Conservation (phyloP, 768 basidiomycete species). For the Scleroderma citrinum region DNA sequence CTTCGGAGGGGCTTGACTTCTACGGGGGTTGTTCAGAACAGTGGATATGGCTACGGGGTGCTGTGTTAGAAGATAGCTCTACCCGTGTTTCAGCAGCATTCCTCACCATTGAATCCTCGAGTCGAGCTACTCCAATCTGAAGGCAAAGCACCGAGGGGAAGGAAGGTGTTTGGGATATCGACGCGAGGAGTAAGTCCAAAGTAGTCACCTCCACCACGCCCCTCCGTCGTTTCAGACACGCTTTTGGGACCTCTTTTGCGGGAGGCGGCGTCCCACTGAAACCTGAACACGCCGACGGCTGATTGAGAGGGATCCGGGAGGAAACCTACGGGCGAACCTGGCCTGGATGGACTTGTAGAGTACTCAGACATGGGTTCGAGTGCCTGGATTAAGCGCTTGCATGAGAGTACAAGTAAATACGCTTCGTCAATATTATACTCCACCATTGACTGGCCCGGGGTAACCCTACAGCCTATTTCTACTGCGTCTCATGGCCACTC, state of each 20-base stretch:
- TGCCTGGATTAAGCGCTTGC: neutral
- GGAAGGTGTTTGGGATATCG: conserved; percentile 43
- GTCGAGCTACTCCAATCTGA: conserved; percentile 74
- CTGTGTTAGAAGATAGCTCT: conserved; percentile 6
- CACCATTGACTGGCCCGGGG: too few relatives aligned
- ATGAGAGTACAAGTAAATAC: too few relatives aligned
- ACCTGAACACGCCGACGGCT: conserved; percentile 59
- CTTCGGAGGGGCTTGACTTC: conserved; percentile 79
- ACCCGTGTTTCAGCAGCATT: conserved; percentile 2
- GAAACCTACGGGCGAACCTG: conserved; percentile 47
- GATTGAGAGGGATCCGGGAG: conserved; percentile 33
- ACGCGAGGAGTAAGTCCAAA: conserved; percentile 39
- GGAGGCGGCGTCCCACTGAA: conserved; percentile 65
- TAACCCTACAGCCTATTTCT: too few relatives aligned
- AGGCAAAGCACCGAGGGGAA: conserved; percentile 46
- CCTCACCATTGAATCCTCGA: conserved; percentile 84
- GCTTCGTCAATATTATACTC: too few relatives aligned
- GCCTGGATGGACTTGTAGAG: conserved; percentile 51
- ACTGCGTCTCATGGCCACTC: neutral
- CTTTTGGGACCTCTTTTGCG: conserved; percentile 62
- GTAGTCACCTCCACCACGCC: conserved; percentile 52
- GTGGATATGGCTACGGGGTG: conserved; percentile 78
- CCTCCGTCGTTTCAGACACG: conserved; percentile 68
- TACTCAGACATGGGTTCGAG: conserved; percentile 37
- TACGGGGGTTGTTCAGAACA: conserved; percentile 86